Percentiles rank a stretch among this genome's conserved stretches.
These are phyloP conservation scores for Arctostaphylos glauca DNA, from an alignment of 148 eudicot genomes.

Conservation along the genomic window DNA sequence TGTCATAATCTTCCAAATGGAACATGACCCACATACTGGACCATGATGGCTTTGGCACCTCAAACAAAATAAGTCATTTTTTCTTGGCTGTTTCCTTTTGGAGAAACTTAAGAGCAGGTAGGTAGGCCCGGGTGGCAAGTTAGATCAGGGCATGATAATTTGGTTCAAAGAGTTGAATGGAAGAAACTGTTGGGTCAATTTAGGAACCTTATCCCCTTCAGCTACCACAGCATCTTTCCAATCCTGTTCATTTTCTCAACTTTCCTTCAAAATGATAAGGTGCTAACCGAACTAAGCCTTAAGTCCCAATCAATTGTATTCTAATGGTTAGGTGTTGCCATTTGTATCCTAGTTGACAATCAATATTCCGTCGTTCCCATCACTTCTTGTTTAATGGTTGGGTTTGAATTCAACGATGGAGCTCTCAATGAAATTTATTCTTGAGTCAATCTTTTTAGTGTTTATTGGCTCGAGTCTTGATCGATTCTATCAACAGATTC, in stretches of 20 bases:
- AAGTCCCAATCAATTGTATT: too few relatives aligned
- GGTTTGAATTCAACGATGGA: too few relatives aligned
- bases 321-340: neutral
- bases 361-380: neutral
- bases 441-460: neutral
- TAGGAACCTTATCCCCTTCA: too few relatives aligned
- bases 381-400: neutral
- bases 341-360: neutral
- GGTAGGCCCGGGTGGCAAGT: too few relatives aligned
- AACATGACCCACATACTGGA: neutral
- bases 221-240: too few relatives aligned
- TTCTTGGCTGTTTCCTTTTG: neutral
- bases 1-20: neutral
- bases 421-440: too few relatives aligned
- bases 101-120: neutral
- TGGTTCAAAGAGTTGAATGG: constrained; percentile 1
- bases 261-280: too few relatives aligned
- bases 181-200: too few relatives aligned
- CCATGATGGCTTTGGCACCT: neutral
- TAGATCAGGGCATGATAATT: neutral
- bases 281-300: too few relatives aligned
- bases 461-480: neutral
- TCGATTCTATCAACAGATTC: neutral
- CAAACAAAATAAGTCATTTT: neutral
- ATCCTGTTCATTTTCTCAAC: too few relatives aligned